Evolutionary conservation across 208 protist species (phyloP).

Genomic region (Wallacemonas sp.): DNA sequence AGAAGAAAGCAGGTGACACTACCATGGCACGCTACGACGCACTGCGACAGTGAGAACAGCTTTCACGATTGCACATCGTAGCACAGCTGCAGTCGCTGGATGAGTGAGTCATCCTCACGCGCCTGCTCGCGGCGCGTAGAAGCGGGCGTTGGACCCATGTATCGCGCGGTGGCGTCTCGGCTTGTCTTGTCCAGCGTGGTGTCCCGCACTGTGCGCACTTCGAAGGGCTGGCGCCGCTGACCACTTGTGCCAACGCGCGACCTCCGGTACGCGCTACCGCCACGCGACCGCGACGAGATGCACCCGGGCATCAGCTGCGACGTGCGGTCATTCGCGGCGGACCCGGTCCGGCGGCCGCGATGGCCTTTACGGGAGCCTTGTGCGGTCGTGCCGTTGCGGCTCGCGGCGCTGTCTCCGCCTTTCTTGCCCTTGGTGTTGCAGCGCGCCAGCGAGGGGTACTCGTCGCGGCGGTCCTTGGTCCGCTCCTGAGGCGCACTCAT

Average conservation of each 20-base stretch:
- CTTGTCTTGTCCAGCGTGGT: neutral
- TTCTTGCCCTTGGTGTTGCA: slow-evolving; percentile 19
- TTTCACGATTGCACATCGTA: slow-evolving; percentile 17
- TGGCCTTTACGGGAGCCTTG: no score
- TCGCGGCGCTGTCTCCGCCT: neutral
- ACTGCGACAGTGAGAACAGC: no score
- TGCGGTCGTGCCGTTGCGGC: no score
- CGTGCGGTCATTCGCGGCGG: no score
- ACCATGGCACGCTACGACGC: no score
- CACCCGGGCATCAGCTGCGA: slow-evolving; percentile 18
- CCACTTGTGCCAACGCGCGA: neutral
- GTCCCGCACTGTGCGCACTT: slow-evolving; percentile 10
- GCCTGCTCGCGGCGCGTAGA: slow-evolving; percentile 21
- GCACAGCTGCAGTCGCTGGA: slow-evolving; percentile 23
- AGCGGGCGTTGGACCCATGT: neutral
- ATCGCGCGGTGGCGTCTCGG: neutral
- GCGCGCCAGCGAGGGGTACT: slow-evolving; percentile 26
- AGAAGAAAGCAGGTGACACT: neutral
- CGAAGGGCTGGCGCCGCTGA: neutral
- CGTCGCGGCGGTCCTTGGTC: slow-evolving; percentile 1
- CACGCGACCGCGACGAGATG: slow-evolving; percentile 7
- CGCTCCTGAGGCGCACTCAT: no score
- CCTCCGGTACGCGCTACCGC: neutral
- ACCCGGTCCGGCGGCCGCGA: no score
- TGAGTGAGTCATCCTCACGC: slow-evolving; percentile 41